Base-by-base conservation (phyloP, 2,329 filamentous ascomycete species). In the Monilinia polystroma region DNA sequence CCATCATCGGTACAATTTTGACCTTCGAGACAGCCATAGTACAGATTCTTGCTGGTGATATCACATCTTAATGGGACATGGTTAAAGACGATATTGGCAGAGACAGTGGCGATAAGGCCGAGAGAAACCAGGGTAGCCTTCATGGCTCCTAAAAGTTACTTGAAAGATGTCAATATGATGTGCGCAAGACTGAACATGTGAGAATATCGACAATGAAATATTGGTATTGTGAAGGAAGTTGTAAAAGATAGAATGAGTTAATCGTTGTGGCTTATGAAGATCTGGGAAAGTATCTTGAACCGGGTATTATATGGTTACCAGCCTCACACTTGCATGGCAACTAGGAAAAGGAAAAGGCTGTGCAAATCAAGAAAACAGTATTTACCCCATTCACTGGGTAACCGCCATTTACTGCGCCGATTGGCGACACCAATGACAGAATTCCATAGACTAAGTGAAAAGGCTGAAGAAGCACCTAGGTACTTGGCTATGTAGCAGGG, bases 71-170 rank as follows among this genome's bases (percentile, higher is more conserved):
- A 78, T 59, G 81, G 77, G 11, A 81, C 79, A 75, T 79, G 79
- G 49, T 75, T 73, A 73, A 83, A 82, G 68, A 80, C 78, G 73
- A 84, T 83, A 72, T 83, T 84, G 64, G 80, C 81, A 7, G 75
- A 74, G 26, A 76, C 75, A 20, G 78, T 69, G 63, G 76, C 76
- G 64, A 75, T 77, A 66, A 80, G 72, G 70, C 69, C 74, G 8
- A 76, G 68, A 57, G 72, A 70, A 59, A 75, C 62, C 64, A 72
- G 57, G 47, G 67, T 52, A 62, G 67, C 51, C 69, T 73, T 76
- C 75, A 76, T 76, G 55, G 41, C 72, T 67, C 38, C 60, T 62
- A 59, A 69, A 66, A n/a, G 20, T 54, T 69, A 67, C 56, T 69
- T 38, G 11, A 63, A 45, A 32, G 51, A 57, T 41, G 26, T 67